A percentile compares a stretch with the other conserved stretches of the same genome.
Conservation (phyloP, 2,329 filamentous ascomycete genomes). For the Hypoxylon sp. region DNA sequence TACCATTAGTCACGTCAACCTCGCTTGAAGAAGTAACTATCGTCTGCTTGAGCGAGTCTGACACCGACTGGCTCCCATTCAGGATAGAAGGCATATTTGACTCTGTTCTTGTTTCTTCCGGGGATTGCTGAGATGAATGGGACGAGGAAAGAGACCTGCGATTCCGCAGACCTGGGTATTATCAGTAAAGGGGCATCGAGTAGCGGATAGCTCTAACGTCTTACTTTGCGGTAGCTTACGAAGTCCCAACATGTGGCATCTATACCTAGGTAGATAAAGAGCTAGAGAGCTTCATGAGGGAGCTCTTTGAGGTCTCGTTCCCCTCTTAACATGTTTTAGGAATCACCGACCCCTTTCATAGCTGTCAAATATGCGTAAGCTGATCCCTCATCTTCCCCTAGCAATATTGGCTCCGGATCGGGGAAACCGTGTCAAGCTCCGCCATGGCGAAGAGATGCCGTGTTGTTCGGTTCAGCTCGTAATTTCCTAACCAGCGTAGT, state of each 20-base stretch:
- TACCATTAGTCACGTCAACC: slow-evolving; percentile 15
- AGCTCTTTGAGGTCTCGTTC: neutral
- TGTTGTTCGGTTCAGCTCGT: slow-evolving; percentile 9
- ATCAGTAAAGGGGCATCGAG: slow-evolving; percentile 11
- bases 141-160: slow-evolving; percentile 39
- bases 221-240: slow-evolving; percentile 42
- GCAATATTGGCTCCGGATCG: slow-evolving; percentile 25
- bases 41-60: slow-evolving; percentile 20
- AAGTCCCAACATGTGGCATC: slow-evolving; percentile 35
- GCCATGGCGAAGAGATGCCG: neutral
- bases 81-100: slow-evolving; percentile 28
- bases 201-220: neutral
- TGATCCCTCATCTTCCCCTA: slow-evolving; percentile 13
- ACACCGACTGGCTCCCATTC: slow-evolving; percentile 31
- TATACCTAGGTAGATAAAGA: slow-evolving; percentile 3
- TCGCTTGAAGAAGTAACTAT: slow-evolving; percentile 19
- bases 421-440: slow-evolving; percentile 17
- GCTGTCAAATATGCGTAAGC: slow-evolving; percentile 1
- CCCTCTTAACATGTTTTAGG: slow-evolving; percentile 4
- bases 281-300: neutral
- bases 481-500: slow-evolving; percentile 19
- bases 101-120: slow-evolving; percentile 29
- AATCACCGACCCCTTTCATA: slow-evolving; percentile 17
- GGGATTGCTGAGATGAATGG: slow-evolving; percentile 30
- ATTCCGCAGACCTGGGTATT: slow-evolving; percentile 37